A percentile compares a stretch with the other conserved stretches of the same genome.
Evolutionary conservation across 2,329 filamentous ascomycete species (phyloP).

Genomic region (Talaromyces piceae): DNA sequence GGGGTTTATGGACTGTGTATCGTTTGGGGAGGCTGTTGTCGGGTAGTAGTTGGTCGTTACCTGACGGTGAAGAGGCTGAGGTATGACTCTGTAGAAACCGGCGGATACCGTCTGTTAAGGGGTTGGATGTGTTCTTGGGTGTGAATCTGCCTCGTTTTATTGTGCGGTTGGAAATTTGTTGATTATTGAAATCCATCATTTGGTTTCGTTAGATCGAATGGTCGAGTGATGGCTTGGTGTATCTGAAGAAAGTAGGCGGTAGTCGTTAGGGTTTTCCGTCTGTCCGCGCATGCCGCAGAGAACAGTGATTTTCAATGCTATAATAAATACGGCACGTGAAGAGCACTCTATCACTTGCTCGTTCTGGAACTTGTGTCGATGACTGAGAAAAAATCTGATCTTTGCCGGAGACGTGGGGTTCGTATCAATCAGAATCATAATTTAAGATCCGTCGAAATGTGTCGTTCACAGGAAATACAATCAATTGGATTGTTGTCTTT

Average conservation of each 20-base stretch:
- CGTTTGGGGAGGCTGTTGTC: slow-evolving; percentile 28
- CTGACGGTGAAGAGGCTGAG: slow-evolving; percentile 12
- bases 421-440: too few relatives aligned
- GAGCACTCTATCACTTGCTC: too few relatives aligned
- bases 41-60: background rate
- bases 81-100: slow-evolving; percentile 22
- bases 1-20: slow-evolving; percentile 51
- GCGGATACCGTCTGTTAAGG: slow-evolving; percentile 25
- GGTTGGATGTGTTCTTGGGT: slow-evolving; percentile 17
- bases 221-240: background rate
- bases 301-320: too few relatives aligned
- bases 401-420: background rate
- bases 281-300: background rate
- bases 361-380: too few relatives aligned
- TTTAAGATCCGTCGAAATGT: too few relatives aligned
- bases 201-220: too few relatives aligned
- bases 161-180: background rate
- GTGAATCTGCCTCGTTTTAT: slow-evolving; percentile 1
- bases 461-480: too few relatives aligned
- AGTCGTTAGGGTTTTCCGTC: background rate
- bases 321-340: too few relatives aligned
- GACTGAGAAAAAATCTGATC: too few relatives aligned
- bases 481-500: background rate
- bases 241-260: background rate
- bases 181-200: background rate